Evolutionary conservation across 2,329 filamentous ascomycete species (phyloP), one percentile per base, ranked within the genome.

Genomic region (Septoria petroselini): DNA sequence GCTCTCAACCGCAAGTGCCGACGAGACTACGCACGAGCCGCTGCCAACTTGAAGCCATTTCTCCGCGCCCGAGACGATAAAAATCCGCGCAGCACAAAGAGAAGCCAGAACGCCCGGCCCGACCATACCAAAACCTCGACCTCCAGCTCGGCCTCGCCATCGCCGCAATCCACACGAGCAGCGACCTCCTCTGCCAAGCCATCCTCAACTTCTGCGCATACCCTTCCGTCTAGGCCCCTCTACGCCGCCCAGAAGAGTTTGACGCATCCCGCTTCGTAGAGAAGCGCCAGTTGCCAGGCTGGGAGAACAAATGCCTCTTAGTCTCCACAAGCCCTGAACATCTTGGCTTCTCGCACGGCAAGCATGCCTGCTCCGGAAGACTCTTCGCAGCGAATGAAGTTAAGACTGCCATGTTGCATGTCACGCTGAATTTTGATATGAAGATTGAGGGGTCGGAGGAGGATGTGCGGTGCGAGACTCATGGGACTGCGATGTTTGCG

Each of bases 311-410:
- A 7, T 37, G 38, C n/a, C 43, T 39, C 1, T 40, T 57, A 2
- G 51, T 58, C n/a, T 48, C 58, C 2, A 62, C 62, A 3, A 53
- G 39, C 8, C 29, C 52, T 2, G 53, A 60, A 5, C 57, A 65
- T 49, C 34, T 66, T 21, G 57, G 44, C 1, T 68, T 66, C 50
- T 60, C 62, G 9, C 56, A 63, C 34, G 67, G 67, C 14, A 57
- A 60, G 18, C 65, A 69, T 34, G 65, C 62, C 9, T 67, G 67
- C 42, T 66, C 67, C 3, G 67, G 67, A 1, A 52, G 67, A 12
- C 68, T 68, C 53, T 67, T 70, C 38, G 67, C 64, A n/a, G 52
- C 57, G 12, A 65, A 66, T 41, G 64, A 66, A 45, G 60, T 68
- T 41, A 70, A 69, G 50, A 59, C 68, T 33, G 55, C 63, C 1